Evolutionary conservation across 768 basidiomycete species (phyloP).

Genomic region (Lentinula raphanica): DNA sequence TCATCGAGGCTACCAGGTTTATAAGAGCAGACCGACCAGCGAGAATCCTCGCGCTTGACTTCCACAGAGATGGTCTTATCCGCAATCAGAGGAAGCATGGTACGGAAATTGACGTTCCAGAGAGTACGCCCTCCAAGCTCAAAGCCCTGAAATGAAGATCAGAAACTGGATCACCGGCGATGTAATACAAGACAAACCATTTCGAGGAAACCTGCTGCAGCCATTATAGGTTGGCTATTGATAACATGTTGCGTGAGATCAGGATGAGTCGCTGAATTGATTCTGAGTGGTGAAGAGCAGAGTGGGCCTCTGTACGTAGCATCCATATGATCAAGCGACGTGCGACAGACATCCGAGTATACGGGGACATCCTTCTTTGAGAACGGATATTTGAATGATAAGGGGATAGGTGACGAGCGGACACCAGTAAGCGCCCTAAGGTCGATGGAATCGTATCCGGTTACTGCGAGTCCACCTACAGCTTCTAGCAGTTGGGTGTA

Average conservation of each 20-base stretch:
- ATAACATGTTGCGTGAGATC: conserved; percentile 34
- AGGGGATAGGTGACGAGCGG: neutral
- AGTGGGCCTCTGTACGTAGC: neutral
- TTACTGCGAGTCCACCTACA: conserved; percentile 16
- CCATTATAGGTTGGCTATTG: conserved; percentile 33
- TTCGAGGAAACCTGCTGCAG: conserved; percentile 29
- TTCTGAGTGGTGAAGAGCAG: conserved; percentile 1
- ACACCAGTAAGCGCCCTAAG: conserved; percentile 18
- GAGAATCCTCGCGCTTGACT: neutral
- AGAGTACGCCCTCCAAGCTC: conserved; percentile 16
- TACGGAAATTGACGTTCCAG: conserved; percentile 5
- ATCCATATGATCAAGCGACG: neutral
- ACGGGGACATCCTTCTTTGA: conserved; percentile 15
- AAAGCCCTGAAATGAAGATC: conserved; percentile 14
- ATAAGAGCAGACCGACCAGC: neutral
- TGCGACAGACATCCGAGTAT: conserved; percentile 6
- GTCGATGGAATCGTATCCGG: conserved; percentile 19
- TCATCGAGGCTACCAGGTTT: neutral
- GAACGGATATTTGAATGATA: conserved; percentile 19
- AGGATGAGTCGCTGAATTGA: conserved; percentile 26
- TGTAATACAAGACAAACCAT: conserved; percentile 15
- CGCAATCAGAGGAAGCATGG: conserved; percentile 3
- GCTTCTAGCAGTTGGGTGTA: conserved; percentile 12
- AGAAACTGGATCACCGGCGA: neutral
- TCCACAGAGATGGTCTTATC: conserved; percentile 1